phyloP scores from a whole-genome alignment of 1,284 basidiomycete genomes.

The Pseudozyma hubeiensis region DNA sequence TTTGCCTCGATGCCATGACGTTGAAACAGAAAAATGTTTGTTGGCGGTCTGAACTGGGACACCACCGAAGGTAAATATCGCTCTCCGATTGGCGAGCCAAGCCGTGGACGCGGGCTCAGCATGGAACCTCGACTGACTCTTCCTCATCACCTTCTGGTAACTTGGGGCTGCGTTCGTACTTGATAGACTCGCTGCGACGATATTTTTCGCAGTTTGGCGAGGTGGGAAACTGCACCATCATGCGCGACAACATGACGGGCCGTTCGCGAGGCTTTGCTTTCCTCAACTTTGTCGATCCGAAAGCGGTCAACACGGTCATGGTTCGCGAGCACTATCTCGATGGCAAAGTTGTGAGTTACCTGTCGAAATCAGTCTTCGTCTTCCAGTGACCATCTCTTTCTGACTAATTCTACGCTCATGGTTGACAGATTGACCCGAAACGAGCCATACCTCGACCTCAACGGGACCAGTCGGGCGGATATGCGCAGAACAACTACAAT shows the following conservation, averaged over 20 bases:
- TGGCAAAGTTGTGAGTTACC: conserved; percentile 83
- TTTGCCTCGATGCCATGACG: neutral
- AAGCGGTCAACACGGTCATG: conserved; percentile 89
- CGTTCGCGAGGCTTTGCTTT: conserved; percentile 94
- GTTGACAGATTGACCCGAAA: conserved; percentile 94
- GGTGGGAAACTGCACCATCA: conserved; percentile 91
- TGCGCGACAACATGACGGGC: conserved; percentile 87
- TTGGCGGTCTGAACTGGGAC: conserved; percentile 96
- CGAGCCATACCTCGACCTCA: conserved; percentile 86
- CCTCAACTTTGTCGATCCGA: conserved; percentile 87
- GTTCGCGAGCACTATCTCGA: conserved; percentile 86
- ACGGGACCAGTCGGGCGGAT: conserved; percentile 24
- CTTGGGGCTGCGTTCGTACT: neutral
- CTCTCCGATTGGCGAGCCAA: neutral
- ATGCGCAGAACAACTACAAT: neutral
- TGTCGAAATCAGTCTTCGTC: neutral
- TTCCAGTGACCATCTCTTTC: neutral
- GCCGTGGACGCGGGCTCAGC: neutral
- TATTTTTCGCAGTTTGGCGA: conserved; percentile 92
- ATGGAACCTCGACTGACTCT: neutral
- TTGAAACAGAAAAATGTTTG: conserved; percentile 94
- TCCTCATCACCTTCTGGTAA: neutral
- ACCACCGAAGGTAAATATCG: conserved; percentile 81
- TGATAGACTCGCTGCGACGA: conserved; percentile 79
- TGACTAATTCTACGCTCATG: neutral